Base-by-base conservation (phyloP, 768 basidiomycete genomes). In the Sarcodon aspratus region DNA sequence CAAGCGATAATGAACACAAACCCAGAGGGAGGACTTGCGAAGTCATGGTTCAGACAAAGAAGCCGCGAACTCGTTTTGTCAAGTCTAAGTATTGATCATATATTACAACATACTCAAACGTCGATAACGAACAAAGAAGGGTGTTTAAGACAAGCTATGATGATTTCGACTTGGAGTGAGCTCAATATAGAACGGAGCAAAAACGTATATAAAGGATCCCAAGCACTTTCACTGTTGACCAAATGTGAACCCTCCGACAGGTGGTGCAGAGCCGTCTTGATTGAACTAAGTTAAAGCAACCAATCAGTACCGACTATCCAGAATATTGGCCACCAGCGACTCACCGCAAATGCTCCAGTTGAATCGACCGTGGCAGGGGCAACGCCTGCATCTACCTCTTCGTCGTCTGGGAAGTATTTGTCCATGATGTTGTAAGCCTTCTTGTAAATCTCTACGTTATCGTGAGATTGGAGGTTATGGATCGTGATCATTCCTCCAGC, bases 371-470 rank as follows among this genome's bases (percentile, higher is more conserved):
- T 78, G 13, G 89, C 78, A n/a, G 81, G 82, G 46, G 71, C 76
- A 58, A 90, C 83, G 17, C 78, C 84, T 47, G 88, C 80, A 61
- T 91, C 91, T 46, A 88, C 73, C 44, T 94, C 95, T 63, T 97
- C 95, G 61, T 98, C 95, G 54, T 94, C 92, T 33, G 93, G 91
- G 85, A 95, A 96, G 72, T 95, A 96, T 62, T 94, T 94, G 71
- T 91, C 86, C 86, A 90, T 90, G 60, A 91, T 96, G 66, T 91
- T 91, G 76, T 93, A 99, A 37, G 94, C 95, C 72, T 99, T 98
- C 79, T 97, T 97, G 72, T 99, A 99, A 59, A 99, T 98, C 58
- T 98, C 95, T 68, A 97, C 68, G 69, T 99, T 99, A 71, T 99
- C 95, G 67, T 98, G 96, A 67, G 95, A 93, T 69, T 99, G 96